These are phyloP conservation scores for Phytopythium litorale DNA, from an alignment of 352 stramenopile species.

Conservation along the genomic window DNA sequence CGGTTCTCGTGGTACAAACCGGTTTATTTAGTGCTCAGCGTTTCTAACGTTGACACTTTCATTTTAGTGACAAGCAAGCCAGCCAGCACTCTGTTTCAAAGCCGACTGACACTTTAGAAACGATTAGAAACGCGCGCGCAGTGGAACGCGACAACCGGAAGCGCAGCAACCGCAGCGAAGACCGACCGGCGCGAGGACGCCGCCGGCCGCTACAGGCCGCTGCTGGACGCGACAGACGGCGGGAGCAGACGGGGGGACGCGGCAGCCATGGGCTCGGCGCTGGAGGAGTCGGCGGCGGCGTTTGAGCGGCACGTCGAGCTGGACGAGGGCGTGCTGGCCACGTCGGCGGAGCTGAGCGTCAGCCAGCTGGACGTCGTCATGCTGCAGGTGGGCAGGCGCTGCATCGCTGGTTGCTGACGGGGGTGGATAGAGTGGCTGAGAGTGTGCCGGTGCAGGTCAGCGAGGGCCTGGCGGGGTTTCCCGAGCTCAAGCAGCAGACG, in stretches of 20 bases:
- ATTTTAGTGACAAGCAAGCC: no score
- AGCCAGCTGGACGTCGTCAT: constrained; percentile 45
- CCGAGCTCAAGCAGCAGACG: constrained; percentile 36
- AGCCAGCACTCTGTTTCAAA: not conserved
- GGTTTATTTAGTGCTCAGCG: no score
- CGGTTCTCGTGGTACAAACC: no score
- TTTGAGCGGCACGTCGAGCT: constrained; percentile 67
- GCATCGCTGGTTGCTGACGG: no score
- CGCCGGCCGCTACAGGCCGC: not conserved
- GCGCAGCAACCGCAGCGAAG: not conserved
- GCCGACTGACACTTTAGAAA: not conserved
- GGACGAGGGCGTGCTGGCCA: constrained; percentile 61
- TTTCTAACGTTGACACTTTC: no score
- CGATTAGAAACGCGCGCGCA: not conserved
- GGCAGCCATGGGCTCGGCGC: constrained; percentile 5
- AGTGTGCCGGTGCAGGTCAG: constrained; percentile 22
- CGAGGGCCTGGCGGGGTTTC: constrained; percentile 34
- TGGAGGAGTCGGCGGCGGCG: constrained; percentile 27
- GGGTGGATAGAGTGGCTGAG: not conserved
- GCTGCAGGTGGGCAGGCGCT: constrained; percentile 22
- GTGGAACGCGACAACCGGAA: not conserved
- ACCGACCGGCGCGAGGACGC: not conserved
- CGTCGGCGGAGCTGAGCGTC: constrained; percentile 47
- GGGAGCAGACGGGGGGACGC: not conserved
- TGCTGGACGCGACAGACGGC: not conserved